Percentiles rank a stretch among this genome's conserved stretches.
phyloP scores from a whole-genome alignment of 768 basidiomycete genomes.

The Pisolithus albus region DNA sequence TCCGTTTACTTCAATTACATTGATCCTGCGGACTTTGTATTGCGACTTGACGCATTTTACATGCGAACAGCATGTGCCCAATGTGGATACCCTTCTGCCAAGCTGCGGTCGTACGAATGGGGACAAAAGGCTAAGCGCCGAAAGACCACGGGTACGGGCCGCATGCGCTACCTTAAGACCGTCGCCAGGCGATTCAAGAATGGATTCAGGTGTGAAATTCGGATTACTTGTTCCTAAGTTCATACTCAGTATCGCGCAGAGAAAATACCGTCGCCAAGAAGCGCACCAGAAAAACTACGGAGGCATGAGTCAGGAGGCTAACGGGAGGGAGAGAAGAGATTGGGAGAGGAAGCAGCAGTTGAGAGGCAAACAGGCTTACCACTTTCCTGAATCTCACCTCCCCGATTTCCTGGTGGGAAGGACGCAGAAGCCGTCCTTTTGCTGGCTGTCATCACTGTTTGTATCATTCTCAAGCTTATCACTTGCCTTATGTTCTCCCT shows the following conservation, averaged over 20 bases:
- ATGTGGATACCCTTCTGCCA: constrained; percentile 95
- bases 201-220: constrained; percentile 71
- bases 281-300: constrained; percentile 54
- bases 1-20: background rate
- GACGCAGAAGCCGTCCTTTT: no score
- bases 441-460: background rate
- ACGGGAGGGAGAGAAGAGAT: background rate
- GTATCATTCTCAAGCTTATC: constrained; percentile 1
- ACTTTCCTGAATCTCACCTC: background rate
- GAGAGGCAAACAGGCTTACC: background rate
- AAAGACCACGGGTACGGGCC: constrained; percentile 98
- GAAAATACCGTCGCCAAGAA: constrained; percentile 92
- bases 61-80: constrained; percentile 71
- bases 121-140: constrained; percentile 98
- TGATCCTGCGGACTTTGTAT: background rate
- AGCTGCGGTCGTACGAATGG: constrained; percentile 95
- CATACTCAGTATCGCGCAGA: constrained; percentile 32
- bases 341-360: background rate
- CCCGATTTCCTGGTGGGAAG: background rate
- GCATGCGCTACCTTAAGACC: constrained; percentile 89
- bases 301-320: constrained; percentile 28
- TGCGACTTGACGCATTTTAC: no score
- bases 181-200: constrained; percentile 98
- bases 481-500: background rate
- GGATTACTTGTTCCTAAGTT: no score